Conservation (phyloP, 129 eudicot genomes). For the Artemisia annua region DNA sequence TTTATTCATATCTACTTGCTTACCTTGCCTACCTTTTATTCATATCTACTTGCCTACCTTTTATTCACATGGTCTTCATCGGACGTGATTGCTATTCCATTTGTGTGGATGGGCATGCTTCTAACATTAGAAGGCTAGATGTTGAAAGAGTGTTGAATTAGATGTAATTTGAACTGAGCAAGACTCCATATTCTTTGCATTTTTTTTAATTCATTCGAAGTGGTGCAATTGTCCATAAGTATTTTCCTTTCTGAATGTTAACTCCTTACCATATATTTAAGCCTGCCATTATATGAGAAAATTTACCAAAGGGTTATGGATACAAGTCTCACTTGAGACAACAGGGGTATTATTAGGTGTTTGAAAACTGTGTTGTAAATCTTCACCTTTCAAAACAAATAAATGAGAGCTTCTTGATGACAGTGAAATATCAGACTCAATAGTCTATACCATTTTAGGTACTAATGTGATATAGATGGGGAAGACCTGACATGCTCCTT, state of each 20-base stretch:
- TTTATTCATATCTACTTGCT: no score
- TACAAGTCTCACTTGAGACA: not conserved
- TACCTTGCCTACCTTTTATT: no score
- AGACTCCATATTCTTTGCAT: not conserved
- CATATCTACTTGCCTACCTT: no score
- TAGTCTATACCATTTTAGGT: not conserved
- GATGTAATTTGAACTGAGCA: not conserved
- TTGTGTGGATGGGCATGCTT: not conserved
- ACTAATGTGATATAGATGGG: slow-evolving; percentile 5
- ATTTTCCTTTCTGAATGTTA: no score
- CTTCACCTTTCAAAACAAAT: no score
- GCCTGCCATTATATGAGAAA: not conserved
- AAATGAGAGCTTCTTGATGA: no score
- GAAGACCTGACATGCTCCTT: not conserved
- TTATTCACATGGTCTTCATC: not conserved
- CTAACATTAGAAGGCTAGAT: not conserved
- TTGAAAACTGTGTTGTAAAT: no score
- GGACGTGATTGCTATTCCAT: not conserved
- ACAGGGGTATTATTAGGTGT: not conserved
- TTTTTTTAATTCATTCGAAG: not conserved
- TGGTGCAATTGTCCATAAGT: not conserved
- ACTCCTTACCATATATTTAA: not conserved
- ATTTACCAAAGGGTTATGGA: not conserved
- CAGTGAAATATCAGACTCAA: not conserved
- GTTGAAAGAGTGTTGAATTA: not conserved